Conservation (phyloP, 1,284 basidiomycete genomes). For the Puccinia hordei region DNA sequence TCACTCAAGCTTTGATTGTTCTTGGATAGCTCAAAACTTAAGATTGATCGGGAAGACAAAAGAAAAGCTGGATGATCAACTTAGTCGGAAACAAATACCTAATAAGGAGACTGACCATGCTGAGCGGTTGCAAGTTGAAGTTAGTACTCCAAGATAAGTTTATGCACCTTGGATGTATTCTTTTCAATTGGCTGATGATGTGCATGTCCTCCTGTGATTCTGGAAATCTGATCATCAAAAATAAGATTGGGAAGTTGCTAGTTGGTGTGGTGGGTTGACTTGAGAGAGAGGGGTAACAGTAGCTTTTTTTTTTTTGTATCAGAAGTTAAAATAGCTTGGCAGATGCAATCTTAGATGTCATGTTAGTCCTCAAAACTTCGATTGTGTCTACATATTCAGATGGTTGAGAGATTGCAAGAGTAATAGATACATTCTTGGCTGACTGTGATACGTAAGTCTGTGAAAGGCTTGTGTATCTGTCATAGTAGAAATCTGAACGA, state of each 20-base stretch:
- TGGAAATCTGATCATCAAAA: background rate
- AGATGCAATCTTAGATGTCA: no score
- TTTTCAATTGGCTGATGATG: background rate
- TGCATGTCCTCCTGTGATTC: background rate
- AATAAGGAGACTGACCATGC: slow-evolving; percentile 43
- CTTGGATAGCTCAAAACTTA: background rate
- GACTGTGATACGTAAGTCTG: no score
- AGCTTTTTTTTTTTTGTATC: no score
- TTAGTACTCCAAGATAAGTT: no score
- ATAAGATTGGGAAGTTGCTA: background rate
- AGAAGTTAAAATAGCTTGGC: no score
- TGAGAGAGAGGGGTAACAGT: no score
- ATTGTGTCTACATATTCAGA: no score
- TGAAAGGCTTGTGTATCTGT: no score
- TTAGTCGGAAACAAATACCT: background rate
- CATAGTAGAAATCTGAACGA: no score
- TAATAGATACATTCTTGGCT: no score
- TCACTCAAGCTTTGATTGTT: background rate
- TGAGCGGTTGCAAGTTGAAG: slow-evolving; percentile 29
- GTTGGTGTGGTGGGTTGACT: background rate
- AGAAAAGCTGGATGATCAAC: background rate
- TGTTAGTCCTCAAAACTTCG: no score
- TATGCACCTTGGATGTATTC: background rate
- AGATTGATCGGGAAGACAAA: slow-evolving; percentile 1
- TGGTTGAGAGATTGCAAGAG: no score